A percentile compares a stretch with the other conserved stretches of the same genome.
Conservation (phyloP, 305 asterid genomes). For the Withania somnifera region DNA sequence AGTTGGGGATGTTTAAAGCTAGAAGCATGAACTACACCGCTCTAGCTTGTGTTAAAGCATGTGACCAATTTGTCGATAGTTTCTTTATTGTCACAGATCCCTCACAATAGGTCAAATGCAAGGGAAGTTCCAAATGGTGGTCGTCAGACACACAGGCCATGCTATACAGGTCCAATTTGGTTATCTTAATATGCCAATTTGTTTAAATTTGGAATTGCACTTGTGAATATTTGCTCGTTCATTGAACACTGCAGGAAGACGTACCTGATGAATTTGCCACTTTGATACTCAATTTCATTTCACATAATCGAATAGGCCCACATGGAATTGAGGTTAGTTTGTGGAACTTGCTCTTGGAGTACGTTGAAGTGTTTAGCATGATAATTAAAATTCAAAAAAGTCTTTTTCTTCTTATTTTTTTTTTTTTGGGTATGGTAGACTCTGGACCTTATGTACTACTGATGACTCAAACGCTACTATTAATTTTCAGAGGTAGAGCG, state of each 20-base stretch:
- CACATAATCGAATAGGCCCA: conserved; percentile 75
- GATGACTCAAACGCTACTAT: background rate
- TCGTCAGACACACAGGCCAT: conserved; percentile 88
- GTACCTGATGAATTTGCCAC: conserved; percentile 77
- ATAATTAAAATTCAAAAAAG: background rate
- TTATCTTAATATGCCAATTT: background rate
- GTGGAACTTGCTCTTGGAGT: background rate
- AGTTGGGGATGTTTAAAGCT: background rate
- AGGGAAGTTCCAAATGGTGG: conserved; percentile 98
- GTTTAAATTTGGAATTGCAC: conserved; percentile 1
- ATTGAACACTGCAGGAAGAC: conserved; percentile 57
- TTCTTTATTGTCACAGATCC: conserved; percentile 42
- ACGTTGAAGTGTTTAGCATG: background rate
- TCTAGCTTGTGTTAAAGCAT: background rate
- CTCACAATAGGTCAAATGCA: conserved; percentile 97
- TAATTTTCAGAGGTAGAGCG: background rate
- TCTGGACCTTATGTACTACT: background rate
- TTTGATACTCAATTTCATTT: conserved; percentile 56
- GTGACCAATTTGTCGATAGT: background rate
- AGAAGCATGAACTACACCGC: background rate
- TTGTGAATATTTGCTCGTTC: conserved; percentile 4
- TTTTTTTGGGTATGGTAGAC: background rate
- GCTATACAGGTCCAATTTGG: conserved; percentile 69
- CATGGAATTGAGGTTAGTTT: conserved; percentile 67
- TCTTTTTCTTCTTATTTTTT: background rate